phyloP scores from a whole-genome alignment of 805 yeast species.

The Candida boleticola region DNA sequence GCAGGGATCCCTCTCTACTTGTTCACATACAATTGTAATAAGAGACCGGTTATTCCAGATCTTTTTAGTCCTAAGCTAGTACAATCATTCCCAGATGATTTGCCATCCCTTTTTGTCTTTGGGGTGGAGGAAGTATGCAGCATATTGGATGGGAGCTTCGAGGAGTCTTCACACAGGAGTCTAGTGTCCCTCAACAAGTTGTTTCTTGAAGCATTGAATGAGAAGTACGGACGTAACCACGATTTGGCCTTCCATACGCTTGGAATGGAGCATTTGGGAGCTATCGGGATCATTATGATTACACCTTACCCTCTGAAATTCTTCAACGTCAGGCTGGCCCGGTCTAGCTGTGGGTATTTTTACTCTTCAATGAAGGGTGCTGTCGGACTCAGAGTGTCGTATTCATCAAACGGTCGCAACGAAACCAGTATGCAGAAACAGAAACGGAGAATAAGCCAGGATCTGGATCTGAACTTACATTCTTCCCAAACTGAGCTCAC shows the following conservation, averaged over 20 bases:
- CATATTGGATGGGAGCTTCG: conserved; percentile 52
- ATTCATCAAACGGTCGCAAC: conserved; percentile 18
- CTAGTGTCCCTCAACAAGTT: conserved; percentile 35
- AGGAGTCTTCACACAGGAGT: conserved; percentile 31
- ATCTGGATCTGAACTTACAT: neutral
- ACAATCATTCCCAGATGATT: conserved; percentile 23
- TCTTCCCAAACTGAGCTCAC: conserved; percentile 41
- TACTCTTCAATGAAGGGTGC: conserved; percentile 75
- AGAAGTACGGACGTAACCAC: conserved; percentile 26
- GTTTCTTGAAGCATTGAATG: conserved; percentile 31
- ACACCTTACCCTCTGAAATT: conserved; percentile 41
- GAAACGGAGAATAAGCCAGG: too few relatives aligned
- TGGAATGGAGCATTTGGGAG: conserved; percentile 50
- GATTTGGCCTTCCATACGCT: conserved; percentile 39
- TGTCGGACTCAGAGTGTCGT: conserved; percentile 54
- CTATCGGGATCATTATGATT: conserved; percentile 53
- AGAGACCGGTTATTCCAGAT: conserved; percentile 35
- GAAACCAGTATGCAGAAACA: conserved; percentile 5
- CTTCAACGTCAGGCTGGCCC: conserved; percentile 23
- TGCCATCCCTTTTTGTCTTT: conserved; percentile 52
- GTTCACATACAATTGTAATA: conserved; percentile 59
- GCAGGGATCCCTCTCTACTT: conserved; percentile 19
- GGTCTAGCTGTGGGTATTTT: conserved; percentile 53
- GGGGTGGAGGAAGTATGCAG: conserved; percentile 68
- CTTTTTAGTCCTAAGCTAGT: conserved; percentile 26